Base-by-base conservation (phyloP, 441 rosid species). In the Eutrema salsugineum region DNA sequence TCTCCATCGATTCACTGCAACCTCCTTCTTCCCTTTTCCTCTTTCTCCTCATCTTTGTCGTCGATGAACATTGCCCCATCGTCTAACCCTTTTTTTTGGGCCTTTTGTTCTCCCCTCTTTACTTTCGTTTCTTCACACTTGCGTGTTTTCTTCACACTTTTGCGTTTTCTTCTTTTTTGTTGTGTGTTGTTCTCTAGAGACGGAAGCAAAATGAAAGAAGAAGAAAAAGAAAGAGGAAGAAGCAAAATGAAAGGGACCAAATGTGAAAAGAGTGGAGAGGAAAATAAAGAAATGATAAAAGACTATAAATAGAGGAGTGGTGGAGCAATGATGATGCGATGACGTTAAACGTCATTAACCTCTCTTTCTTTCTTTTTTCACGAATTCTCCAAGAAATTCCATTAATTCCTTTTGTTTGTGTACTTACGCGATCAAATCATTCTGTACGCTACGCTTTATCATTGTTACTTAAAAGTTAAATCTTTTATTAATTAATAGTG, bases 11-110 rank as follows among this genome's bases (percentile, higher is more conserved):
- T 20, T 35, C 54, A n/a, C 24, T 42, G 61, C 54, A 54, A 16
- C 47, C 11, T 59, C 56, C 72, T 65, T 50, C 53, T 35, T 24
- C 56, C 12, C 42, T 56, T 57, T 11, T 55, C 39, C 56, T 61
- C 35, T 58, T 56, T 56, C 67, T 64, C 43, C 76, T 59, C 46
- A 16, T 57, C 71, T 43, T 70, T 19, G 49, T 76, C 27, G 75
- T 63, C 11, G 84, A 78, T 3, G 63, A 55, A 68, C 88, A 79
- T 59, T 82, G 85, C 2, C 90, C 90, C 86, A 86, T 86, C 43
- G 5, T 39, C n/a, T 39, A 12, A 39, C 11, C 43, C 6, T 2
- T 7, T 11, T 39, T n/a, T 15, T n/a, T n/a, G n/a, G n/a, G n/a
- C 8, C 56, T 6, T 11, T 14, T 63, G 49, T 28, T 60, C 14